These are phyloP conservation scores for Saxophila tyrrhenica DNA, from an alignment of 495 filamentous ascomycete genomes.

Conservation along the genomic window DNA sequence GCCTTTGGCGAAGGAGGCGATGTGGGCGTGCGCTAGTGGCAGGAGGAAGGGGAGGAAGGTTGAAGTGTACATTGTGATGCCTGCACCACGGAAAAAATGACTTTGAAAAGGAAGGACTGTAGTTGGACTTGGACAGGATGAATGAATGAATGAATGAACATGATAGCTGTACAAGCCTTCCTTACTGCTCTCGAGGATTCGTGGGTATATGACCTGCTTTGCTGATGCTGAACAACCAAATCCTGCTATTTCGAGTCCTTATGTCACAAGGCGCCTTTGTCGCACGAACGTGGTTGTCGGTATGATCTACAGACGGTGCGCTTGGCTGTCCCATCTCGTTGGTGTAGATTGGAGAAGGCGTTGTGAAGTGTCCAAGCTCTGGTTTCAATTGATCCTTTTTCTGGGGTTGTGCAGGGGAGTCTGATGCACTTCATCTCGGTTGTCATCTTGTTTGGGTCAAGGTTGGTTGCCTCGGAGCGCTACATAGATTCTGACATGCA, in stretches of 20 bases:
- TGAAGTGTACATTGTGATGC: not conserved
- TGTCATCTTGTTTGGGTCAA: not conserved
- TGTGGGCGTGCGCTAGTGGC: constrained; percentile 29
- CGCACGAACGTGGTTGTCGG: not conserved
- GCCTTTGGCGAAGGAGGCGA: constrained; percentile 35
- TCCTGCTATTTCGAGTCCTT: not conserved
- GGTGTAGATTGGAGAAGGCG: not conserved
- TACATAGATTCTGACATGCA: too few relatives aligned
- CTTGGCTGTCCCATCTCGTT: not conserved
- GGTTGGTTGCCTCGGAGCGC: too few relatives aligned
- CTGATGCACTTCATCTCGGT: not conserved
- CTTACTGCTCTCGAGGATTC: not conserved
- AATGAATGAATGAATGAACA: not conserved
- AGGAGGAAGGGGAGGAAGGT: not conserved
- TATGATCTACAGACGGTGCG: not conserved
- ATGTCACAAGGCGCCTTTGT: not conserved
- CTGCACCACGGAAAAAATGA: not conserved
- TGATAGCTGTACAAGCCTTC: not conserved
- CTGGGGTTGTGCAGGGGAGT: not conserved
- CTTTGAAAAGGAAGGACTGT: not conserved
- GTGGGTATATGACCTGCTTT: not conserved
- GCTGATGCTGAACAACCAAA: not conserved
- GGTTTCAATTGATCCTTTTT: not conserved
- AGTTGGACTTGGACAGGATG: not conserved
- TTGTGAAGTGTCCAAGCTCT: not conserved